Conservation (phyloP, 306 rosid species). For the Cucurbita moschata region DNA sequence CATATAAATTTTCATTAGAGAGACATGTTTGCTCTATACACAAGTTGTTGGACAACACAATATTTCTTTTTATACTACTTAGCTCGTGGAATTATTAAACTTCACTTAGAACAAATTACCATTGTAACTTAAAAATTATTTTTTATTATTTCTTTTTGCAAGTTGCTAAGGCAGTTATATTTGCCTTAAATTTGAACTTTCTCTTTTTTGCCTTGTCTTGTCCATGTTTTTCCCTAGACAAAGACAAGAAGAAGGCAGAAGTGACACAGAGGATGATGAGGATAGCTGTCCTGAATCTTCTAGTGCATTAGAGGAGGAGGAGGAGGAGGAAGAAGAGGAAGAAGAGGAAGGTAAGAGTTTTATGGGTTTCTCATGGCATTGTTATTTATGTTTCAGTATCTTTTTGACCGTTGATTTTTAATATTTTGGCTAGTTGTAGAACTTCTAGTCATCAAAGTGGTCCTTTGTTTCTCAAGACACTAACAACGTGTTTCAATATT, state of each 20-base stretch:
- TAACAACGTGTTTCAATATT: neutral
- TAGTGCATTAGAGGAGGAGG: constrained; percentile 21
- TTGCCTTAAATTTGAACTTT: neutral
- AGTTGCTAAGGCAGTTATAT: neutral
- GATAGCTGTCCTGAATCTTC: constrained; percentile 20
- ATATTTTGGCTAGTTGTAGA: neutral
- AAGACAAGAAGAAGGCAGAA: constrained; percentile 30
- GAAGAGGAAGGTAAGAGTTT: constrained; percentile 35
- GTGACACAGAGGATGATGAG: constrained; percentile 22
- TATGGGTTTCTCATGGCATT: neutral
- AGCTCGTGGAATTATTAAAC: neutral
- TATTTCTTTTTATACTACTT: neutral
- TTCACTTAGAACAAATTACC: neutral
- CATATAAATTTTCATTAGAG: neutral
- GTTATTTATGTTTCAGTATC: neutral
- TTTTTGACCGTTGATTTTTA: neutral
- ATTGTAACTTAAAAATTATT: neutral
- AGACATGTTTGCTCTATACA: neutral
- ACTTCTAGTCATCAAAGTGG: neutral
- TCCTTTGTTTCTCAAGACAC: neutral
- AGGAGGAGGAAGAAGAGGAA: neutral
- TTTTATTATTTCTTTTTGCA: neutral
- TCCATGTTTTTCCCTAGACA: constrained; percentile 24
- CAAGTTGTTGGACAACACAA: neutral
- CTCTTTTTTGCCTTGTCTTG: neutral